Evolutionary conservation across 805 yeast species (phyloP).

Genomic region (Myxozyma neglecta): DNA sequence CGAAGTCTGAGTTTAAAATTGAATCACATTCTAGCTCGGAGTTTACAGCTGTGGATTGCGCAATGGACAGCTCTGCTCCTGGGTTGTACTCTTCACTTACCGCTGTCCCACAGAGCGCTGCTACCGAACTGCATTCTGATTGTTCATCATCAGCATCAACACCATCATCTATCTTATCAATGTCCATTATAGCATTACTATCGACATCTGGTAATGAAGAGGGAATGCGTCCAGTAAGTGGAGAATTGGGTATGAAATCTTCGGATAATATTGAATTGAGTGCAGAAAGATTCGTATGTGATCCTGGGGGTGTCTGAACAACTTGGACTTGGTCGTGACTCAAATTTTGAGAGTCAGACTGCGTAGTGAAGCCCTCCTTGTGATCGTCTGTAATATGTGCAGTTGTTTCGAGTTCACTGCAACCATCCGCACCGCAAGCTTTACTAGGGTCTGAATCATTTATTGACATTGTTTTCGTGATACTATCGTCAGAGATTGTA

Average conservation of each 20-base stretch:
- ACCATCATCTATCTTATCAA: not conserved
- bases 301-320: not conserved
- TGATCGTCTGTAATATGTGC: no score
- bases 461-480: not conserved
- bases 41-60: not conserved
- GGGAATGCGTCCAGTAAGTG: not conserved
- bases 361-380: not conserved
- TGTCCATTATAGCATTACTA: not conserved
- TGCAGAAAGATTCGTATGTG: not conserved
- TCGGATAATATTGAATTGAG: not conserved
- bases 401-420: no score
- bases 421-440: not conserved
- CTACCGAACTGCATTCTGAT: not conserved
- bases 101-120: not conserved
- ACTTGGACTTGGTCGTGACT: constrained; percentile 1
- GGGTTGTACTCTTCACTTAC: not conserved
- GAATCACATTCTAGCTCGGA: not conserved
- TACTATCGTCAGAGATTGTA: no score
- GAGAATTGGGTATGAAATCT: not conserved
- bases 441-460: not conserved
- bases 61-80: not conserved
- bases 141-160: not conserved
- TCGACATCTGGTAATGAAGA: not conserved
- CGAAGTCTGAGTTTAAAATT: not conserved
- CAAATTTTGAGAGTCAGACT: no score